A percentile compares a stretch with the other conserved stretches of the same genome.
phyloP scores from a whole-genome alignment of 2,329 filamentous ascomycete species.

The Monosporascus sp. region DNA sequence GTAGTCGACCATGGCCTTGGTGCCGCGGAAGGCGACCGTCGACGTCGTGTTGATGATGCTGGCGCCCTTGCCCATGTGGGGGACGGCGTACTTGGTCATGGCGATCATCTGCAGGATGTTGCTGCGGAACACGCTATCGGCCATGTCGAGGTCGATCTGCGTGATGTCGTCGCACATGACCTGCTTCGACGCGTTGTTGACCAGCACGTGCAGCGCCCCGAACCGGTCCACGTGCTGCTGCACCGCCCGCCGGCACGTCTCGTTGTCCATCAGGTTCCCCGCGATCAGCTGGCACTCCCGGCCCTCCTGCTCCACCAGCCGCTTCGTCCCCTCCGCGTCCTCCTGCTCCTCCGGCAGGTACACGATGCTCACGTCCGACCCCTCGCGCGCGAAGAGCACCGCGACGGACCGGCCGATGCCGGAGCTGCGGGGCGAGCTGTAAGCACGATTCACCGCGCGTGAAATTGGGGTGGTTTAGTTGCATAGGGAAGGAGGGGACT shows the following conservation, averaged over 20 bases:
- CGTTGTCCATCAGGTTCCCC: slow-evolving; percentile 56
- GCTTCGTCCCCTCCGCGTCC: slow-evolving; percentile 70
- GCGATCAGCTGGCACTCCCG: slow-evolving; percentile 56
- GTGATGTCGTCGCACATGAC: slow-evolving; percentile 61
- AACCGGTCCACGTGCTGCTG: slow-evolving; percentile 59
- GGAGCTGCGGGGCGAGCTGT: slow-evolving; percentile 28
- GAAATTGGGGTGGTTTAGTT: neutral
- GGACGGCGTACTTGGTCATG: slow-evolving; percentile 66
- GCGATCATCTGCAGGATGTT: slow-evolving; percentile 79
- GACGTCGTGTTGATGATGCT: slow-evolving; percentile 79
- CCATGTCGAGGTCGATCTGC: slow-evolving; percentile 32
- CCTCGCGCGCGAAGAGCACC: slow-evolving; percentile 72
- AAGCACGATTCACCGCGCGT: neutral
- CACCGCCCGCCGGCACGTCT: slow-evolving; percentile 62
- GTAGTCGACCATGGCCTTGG: slow-evolving; percentile 72
- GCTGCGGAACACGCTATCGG: slow-evolving; percentile 50
- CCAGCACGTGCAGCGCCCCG: slow-evolving; percentile 64
- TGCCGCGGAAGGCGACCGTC: slow-evolving; percentile 73
- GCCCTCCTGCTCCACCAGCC: slow-evolving; percentile 59
- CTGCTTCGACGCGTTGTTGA: slow-evolving; percentile 57
- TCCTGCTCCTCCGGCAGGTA: slow-evolving; percentile 68
- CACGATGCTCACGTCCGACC: slow-evolving; percentile 63
- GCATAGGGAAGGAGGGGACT: neutral
- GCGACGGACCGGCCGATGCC: slow-evolving; percentile 71
- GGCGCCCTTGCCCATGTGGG: slow-evolving; percentile 63